Percentiles rank a stretch among this genome's conserved stretches.
phyloP scores from a whole-genome alignment of 2,329 filamentous ascomycete genomes.

The Calonectria pseudoreteaudii region DNA sequence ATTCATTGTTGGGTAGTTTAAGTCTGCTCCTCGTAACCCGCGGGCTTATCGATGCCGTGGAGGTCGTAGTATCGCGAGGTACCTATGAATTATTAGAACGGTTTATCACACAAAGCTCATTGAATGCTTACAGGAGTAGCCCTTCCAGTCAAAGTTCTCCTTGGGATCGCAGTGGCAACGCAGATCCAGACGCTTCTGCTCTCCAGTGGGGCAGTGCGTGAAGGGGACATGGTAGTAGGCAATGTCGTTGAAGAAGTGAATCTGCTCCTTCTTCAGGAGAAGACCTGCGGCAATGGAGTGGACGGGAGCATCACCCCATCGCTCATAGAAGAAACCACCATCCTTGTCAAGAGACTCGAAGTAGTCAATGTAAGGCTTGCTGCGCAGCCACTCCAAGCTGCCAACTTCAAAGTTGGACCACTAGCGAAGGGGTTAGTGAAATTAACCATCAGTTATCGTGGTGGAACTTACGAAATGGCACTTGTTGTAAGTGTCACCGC shows the following conservation, averaged over 20 bases:
- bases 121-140: slow-evolving; percentile 84
- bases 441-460: not conserved
- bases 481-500: slow-evolving; percentile 92
- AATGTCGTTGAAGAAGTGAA: slow-evolving; percentile 99
- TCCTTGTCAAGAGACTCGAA: slow-evolving; percentile 90
- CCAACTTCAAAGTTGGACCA: slow-evolving; percentile 99
- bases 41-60: slow-evolving; percentile 84
- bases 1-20: slow-evolving; percentile 44
- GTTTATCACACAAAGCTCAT: not conserved
- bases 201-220: slow-evolving; percentile 94
- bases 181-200: slow-evolving; percentile 84
- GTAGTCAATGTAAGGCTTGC: slow-evolving; percentile 88
- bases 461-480: slow-evolving; percentile 87
- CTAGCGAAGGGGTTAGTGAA: slow-evolving; percentile 56
- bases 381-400: slow-evolving; percentile 92
- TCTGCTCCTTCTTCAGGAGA: slow-evolving; percentile 89
- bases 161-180: slow-evolving; percentile 95
- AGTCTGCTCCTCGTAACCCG: slow-evolving; percentile 82
- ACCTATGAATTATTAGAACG: slow-evolving; percentile 43
- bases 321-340: slow-evolving; percentile 98
- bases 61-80: slow-evolving; percentile 88
- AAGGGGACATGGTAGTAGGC: slow-evolving; percentile 98
- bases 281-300: slow-evolving; percentile 96
- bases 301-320: slow-evolving; percentile 97
- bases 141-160: slow-evolving; percentile 99